phyloP scores from a whole-genome alignment of 1,284 basidiomycete genomes.

The Wolfiporia cocos region DNA sequence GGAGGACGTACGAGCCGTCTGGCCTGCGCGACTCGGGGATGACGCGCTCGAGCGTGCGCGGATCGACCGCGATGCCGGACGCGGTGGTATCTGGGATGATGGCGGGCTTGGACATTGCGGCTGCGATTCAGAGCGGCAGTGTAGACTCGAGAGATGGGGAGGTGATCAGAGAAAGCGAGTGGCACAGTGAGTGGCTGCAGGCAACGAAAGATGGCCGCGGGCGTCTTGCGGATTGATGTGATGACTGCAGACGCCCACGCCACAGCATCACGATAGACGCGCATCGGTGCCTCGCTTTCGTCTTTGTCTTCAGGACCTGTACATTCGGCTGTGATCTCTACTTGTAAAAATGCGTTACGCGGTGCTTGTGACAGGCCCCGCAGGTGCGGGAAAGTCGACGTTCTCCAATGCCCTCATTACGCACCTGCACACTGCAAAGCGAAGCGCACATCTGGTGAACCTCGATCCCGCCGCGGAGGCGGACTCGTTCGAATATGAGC shows the following conservation, averaged over 20 bases:
- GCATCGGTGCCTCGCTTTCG: too few species aligned
- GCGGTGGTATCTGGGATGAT: conserved; percentile 63
- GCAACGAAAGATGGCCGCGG: neutral
- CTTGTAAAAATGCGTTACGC: conserved; percentile 98
- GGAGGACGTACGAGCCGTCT: conserved; percentile 80
- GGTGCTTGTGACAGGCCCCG: conserved; percentile 85
- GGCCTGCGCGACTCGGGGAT: conserved; percentile 79
- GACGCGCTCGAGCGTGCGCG: conserved; percentile 78
- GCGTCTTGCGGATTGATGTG: too few species aligned
- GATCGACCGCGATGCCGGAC: conserved; percentile 82
- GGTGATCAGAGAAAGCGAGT: neutral
- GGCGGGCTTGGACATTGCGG: conserved; percentile 69
- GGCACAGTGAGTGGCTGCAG: neutral
- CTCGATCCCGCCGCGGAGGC: conserved; percentile 93
- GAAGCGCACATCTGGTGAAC: conserved; percentile 92
- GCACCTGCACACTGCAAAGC: conserved; percentile 80
- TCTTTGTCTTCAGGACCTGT: too few species aligned
- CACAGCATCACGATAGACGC: too few species aligned
- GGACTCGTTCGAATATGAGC: conserved; percentile 87
- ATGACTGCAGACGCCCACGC: too few species aligned
- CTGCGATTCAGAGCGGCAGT: neutral
- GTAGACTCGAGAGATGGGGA: conserved; percentile 3
- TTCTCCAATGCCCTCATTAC: conserved; percentile 89
- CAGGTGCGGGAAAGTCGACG: conserved; percentile 97
- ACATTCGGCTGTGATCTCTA: too few species aligned